Conservation (phyloP, 345 rosid genomes). For the Clausena lansium region DNA sequence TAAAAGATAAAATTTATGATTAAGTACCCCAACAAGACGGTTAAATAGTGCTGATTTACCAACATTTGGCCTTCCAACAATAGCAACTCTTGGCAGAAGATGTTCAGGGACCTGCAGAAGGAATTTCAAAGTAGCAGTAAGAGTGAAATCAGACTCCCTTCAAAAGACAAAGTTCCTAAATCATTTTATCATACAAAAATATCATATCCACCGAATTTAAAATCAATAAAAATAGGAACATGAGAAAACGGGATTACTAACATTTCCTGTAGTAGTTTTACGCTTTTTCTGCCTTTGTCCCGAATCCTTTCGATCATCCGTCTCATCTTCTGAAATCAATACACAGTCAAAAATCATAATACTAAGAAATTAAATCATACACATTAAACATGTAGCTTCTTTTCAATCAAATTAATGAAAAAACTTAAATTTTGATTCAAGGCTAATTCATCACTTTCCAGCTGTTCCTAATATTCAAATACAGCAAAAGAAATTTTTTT, state of each 20-base stretch:
- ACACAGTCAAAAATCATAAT: not conserved
- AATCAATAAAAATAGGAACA: not conserved
- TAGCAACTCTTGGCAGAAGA: conserved; percentile 80
- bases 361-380: not conserved
- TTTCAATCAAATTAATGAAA: not conserved
- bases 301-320: conserved; percentile 40
- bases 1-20: not conserved
- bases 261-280: conserved; percentile 32
- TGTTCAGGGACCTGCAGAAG: conserved; percentile 78
- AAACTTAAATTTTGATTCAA: not conserved
- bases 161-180: not conserved
- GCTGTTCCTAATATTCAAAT: not conserved
- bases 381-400: not conserved
- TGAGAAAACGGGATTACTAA: conserved; percentile 25
- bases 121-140: conserved; percentile 8
- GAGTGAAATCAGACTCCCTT: not conserved
- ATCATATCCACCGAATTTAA: not conserved
- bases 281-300: conserved; percentile 53
- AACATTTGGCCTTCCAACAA: conserved; percentile 96
- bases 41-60: conserved; percentile 95
- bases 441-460: not conserved
- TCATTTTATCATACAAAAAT: not conserved
- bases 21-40: conserved; percentile 86
- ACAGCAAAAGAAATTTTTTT: not conserved
- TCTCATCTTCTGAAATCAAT: conserved; percentile 57